phyloP scores from a whole-genome alignment of 805 yeast species.

The Yamadazyma takamatsuzukensis region DNA sequence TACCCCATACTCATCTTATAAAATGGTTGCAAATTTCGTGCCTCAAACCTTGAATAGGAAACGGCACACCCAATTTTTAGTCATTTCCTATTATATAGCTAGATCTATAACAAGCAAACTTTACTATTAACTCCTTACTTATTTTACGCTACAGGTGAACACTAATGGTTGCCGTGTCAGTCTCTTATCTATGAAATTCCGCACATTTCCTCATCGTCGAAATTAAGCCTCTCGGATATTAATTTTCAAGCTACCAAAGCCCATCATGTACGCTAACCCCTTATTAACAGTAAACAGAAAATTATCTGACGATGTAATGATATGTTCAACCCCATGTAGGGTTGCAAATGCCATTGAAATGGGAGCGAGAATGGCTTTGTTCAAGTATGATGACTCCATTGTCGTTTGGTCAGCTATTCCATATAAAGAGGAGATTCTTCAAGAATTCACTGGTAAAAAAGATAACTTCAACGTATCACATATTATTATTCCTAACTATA shows the following conservation, averaged over 20 bases:
- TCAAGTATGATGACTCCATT: slow-evolving; percentile 24
- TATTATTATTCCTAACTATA: slow-evolving; percentile 56
- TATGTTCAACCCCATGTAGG: slow-evolving; percentile 30
- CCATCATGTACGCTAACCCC: slow-evolving; percentile 12
- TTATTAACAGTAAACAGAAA: slow-evolving; percentile 23
- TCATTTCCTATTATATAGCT: too few relatives aligned
- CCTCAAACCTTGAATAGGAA: too few relatives aligned
- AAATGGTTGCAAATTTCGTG: too few relatives aligned
- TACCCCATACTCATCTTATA: too few relatives aligned
- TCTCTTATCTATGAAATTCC: not conserved
- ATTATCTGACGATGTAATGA: slow-evolving; percentile 28
- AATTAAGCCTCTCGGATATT: too few relatives aligned
- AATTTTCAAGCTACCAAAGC: too few relatives aligned
- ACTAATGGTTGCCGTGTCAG: not conserved
- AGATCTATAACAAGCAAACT: too few relatives aligned
- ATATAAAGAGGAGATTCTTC: slow-evolving; percentile 41
- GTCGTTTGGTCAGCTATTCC: slow-evolving; percentile 58
- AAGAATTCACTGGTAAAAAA: slow-evolving; percentile 23
- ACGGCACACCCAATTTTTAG: too few relatives aligned
- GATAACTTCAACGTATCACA: slow-evolving; percentile 38
- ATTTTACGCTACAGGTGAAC: too few relatives aligned
- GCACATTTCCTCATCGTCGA: too few relatives aligned
- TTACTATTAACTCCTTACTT: too few relatives aligned
- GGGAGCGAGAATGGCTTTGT: slow-evolving; percentile 41
- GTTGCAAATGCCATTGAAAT: slow-evolving; percentile 26